A percentile compares a stretch with the other conserved stretches of the same genome.
phyloP scores from a whole-genome alignment of 495 filamentous ascomycete species.

The Viridothelium virens region DNA sequence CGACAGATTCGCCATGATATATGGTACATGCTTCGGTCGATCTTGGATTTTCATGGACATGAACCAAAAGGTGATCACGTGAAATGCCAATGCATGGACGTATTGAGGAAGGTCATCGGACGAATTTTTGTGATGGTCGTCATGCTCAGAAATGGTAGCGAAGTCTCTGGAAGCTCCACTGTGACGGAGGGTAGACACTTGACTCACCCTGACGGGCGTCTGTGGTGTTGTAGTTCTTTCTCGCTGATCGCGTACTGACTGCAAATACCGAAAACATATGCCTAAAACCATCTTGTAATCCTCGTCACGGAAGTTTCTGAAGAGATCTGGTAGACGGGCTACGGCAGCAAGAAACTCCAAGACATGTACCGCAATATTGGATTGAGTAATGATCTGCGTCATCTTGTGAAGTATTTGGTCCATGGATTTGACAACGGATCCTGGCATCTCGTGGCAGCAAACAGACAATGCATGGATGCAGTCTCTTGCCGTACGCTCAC shows the following conservation, averaged over 20 bases:
- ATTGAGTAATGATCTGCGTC: slow-evolving; percentile 90
- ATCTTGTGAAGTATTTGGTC: slow-evolving; percentile 81
- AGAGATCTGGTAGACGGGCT: slow-evolving; percentile 74
- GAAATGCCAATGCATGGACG: slow-evolving; percentile 83
- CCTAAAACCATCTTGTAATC: slow-evolving; percentile 89
- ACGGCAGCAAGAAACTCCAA: slow-evolving; percentile 85
- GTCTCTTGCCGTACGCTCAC: slow-evolving; percentile 69
- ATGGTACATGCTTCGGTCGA: slow-evolving; percentile 72
- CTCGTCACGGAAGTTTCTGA: slow-evolving; percentile 76
- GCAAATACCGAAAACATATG: slow-evolving; percentile 87
- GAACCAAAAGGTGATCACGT: slow-evolving; percentile 97
- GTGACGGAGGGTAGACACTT: slow-evolving; percentile 31
- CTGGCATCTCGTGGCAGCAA: slow-evolving; percentile 86
- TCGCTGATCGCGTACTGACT: slow-evolving; percentile 54
- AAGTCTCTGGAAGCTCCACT: slow-evolving; percentile 42
- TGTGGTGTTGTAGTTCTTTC: slow-evolving; percentile 35
- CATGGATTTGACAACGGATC: slow-evolving; percentile 70
- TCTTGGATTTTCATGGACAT: slow-evolving; percentile 76
- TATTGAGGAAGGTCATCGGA: slow-evolving; percentile 73
- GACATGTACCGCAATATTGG: slow-evolving; percentile 83
- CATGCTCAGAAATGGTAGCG: slow-evolving; percentile 18
- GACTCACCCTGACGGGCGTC: slow-evolving; percentile 29
- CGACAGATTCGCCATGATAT: slow-evolving; percentile 85
- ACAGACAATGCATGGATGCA: slow-evolving; percentile 92
- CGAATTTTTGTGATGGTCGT: slow-evolving; percentile 14